These are phyloP conservation scores for Leccinum ochraceum DNA, from an alignment of 768 basidiomycete species.

Conservation along the genomic window DNA sequence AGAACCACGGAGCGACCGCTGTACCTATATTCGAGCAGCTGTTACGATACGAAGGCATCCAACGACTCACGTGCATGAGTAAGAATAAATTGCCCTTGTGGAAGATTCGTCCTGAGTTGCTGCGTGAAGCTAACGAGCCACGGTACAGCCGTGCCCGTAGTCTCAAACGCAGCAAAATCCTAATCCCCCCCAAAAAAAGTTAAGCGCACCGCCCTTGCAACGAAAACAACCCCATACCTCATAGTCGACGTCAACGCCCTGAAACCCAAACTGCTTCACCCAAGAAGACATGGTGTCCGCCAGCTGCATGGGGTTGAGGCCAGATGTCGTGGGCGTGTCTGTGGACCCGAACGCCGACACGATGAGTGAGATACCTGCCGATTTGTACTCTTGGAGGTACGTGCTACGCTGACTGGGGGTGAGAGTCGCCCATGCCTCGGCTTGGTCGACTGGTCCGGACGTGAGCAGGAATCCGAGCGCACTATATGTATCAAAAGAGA, in stretches of 20 bases:
- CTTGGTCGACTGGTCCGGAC: background rate
- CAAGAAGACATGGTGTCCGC: conserved; percentile 40
- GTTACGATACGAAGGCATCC: background rate
- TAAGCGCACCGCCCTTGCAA: background rate
- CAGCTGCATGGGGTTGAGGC: conserved; percentile 25
- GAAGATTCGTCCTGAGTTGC: conserved; percentile 21
- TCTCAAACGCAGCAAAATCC: conserved; percentile 31
- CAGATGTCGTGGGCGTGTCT: conserved; percentile 34
- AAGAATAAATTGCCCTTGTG: conserved; percentile 26
- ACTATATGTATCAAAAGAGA: background rate
- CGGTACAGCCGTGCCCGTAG: conserved; percentile 32
- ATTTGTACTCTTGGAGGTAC: conserved; percentile 46
- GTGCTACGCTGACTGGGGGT: conserved; percentile 37
- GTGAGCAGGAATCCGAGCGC: conserved; percentile 1
- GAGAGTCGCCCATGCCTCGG: conserved; percentile 36
- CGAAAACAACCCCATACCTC: conserved; percentile 28
- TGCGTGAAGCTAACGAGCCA: conserved; percentile 34
- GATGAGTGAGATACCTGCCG: conserved; percentile 55
- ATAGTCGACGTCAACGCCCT: conserved; percentile 55
- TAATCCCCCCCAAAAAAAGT: background rate
- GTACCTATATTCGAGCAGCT: background rate
- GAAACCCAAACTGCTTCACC: conserved; percentile 45
- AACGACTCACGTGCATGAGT: conserved; percentile 29
- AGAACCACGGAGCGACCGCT: conserved; percentile 10
- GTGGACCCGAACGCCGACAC: conserved; percentile 52